These are phyloP conservation scores for Crithidia brevicula DNA, from an alignment of 208 protist genomes.

Conservation along the genomic window DNA sequence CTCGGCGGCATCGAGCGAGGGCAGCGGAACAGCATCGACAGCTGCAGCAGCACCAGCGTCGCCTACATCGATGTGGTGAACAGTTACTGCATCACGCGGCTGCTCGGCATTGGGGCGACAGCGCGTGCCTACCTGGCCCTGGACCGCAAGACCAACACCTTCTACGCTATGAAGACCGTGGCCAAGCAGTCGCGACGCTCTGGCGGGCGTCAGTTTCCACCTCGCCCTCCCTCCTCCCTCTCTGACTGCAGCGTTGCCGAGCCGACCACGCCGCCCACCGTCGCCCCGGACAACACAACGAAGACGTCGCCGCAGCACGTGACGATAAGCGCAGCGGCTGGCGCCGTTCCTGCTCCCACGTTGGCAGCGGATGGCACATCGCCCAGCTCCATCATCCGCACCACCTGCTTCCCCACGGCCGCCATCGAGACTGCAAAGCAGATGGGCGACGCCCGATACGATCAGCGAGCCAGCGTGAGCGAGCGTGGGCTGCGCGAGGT, in stretches of 20 bases:
- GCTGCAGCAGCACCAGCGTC: constrained; percentile 27
- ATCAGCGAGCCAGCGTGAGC: background rate
- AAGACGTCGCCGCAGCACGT: background rate
- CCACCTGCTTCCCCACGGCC: background rate
- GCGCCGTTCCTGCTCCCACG: background rate
- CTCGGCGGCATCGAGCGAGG: constrained; percentile 20
- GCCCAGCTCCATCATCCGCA: constrained; percentile 1
- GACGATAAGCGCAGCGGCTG: background rate
- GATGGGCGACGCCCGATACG: background rate
- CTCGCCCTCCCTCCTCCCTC: background rate
- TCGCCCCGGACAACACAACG: background rate
- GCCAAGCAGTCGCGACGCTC: constrained; percentile 8
- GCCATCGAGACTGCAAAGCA: background rate
- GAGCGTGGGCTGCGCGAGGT: constrained; percentile 7
- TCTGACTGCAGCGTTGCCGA: constrained; percentile 14
- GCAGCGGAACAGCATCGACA: constrained; percentile 20
- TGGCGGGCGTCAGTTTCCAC: constrained; percentile 13
- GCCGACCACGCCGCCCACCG: background rate
- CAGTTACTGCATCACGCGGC: constrained; percentile 55
- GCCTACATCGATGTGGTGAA: constrained; percentile 52
- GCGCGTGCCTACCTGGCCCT: constrained; percentile 51
- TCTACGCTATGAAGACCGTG: constrained; percentile 61
- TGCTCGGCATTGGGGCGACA: constrained; percentile 55
- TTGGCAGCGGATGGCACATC: background rate
- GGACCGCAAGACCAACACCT: constrained; percentile 31